phyloP scores from a whole-genome alignment of 139 green algal species.

The Closterium sp. region DNA sequence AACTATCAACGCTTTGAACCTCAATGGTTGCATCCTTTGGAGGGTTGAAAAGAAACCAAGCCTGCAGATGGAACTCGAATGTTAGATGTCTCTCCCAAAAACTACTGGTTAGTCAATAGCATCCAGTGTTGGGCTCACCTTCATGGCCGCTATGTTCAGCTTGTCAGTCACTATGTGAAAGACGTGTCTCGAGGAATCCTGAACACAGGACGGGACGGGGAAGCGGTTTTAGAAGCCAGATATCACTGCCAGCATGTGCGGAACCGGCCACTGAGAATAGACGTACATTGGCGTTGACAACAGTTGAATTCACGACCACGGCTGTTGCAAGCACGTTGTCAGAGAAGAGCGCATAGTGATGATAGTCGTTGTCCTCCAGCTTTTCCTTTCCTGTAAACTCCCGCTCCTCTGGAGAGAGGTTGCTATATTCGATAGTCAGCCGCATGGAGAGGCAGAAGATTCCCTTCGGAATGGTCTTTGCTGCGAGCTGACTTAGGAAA shows the following conservation, averaged over 20 bases:
- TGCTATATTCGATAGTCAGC: conserved; percentile 27
- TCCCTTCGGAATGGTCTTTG: conserved; percentile 43
- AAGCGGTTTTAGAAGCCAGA: background rate
- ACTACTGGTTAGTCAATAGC: background rate
- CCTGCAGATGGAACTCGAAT: background rate
- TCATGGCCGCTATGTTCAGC: conserved; percentile 44
- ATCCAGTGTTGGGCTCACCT: background rate
- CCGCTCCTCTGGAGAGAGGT: conserved; percentile 11
- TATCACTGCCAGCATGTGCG: background rate
- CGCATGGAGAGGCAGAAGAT: conserved; percentile 41
- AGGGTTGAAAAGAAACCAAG: conserved; percentile 45
- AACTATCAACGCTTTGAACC: conserved; percentile 43
- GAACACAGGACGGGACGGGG: background rate
- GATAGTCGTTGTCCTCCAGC: conserved; percentile 17
- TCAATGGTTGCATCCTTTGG: conserved; percentile 29
- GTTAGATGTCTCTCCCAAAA: background rate
- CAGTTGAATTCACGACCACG: conserved; percentile 43
- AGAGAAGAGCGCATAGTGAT: conserved; percentile 44
- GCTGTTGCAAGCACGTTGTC: conserved; percentile 43
- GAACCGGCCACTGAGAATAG: background rate
- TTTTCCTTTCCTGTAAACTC: conserved; percentile 8
- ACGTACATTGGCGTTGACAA: conserved; percentile 32
- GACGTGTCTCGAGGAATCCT: conserved; percentile 35
- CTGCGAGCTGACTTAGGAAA: conserved; percentile 45
- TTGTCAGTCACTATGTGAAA: conserved; percentile 49